Base-by-base conservation (phyloP, 352 stramenopile genomes). In the Globisporangium barbulae region DNA sequence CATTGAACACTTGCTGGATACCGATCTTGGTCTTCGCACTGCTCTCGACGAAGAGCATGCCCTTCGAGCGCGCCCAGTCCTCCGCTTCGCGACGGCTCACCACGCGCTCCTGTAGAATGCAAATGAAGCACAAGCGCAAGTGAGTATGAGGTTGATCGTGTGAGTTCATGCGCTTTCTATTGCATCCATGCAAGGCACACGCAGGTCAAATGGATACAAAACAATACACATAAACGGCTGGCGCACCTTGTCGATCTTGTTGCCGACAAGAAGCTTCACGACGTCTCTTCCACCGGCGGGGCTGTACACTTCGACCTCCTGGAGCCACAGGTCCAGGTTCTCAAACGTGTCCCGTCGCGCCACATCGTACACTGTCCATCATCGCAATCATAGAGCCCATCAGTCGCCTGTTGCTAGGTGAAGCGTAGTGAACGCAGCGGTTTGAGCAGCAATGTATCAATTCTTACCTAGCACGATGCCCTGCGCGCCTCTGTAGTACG, bases 21-120 rank as follows among this genome's bases (percentile, higher is more conserved):
- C 94, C 94, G 59, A 96, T 92, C 63, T 89, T 88, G 66, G 96
- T 99, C 76, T 99, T 99, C 9, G 96, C 96, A 61, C 95, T 98
- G 62, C 96, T 98, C 75, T 99, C 97, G 53, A 99, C 83, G 75
- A 99, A 99, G 28, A 99, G 73, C 96, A 99, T 99, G 50, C 96
- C 97, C 75, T 98, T 98, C 59, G 85, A 96, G 60, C 95, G 76
- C 30, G 96, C 97, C 94, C 97, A 99, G 60, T 96, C 94, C 65
- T 99, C 96, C 4, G 93, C 96, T 75, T 98, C 88, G 70, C 97
- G 92, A 37, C 94, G 75, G 53, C 88, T 90, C 54, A 99, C 94
- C 41, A 96, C 88, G 66, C 91, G 83, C 71, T 97, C 88, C 90
- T 99, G 55, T 25, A 45, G 17, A 13, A 52, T 37, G 44, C 6